phyloP scores from a whole-genome alignment of 805 yeast species.

The Candida chauliodis region DNA sequence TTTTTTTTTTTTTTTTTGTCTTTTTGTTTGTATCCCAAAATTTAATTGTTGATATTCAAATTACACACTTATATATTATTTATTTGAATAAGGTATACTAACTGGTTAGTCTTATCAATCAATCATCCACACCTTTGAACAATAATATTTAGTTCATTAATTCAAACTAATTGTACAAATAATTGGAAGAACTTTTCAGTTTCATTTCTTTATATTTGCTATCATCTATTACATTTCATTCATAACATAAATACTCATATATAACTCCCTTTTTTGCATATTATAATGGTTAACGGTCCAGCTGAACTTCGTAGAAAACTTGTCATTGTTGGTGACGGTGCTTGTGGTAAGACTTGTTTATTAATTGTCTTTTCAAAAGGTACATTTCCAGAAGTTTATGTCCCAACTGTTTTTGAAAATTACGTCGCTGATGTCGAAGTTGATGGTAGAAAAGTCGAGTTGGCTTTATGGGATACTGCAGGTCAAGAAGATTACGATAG shows the following conservation, averaged over 20 bases:
- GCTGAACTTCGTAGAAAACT: conserved; percentile 71
- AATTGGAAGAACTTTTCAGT: too few relatives aligned
- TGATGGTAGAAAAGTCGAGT: conserved; percentile 63
- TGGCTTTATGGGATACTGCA: conserved; percentile 97
- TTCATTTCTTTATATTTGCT: neutral
- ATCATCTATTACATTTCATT: neutral
- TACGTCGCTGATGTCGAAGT: conserved; percentile 91
- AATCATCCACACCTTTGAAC: neutral
- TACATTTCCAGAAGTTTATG: conserved; percentile 92
- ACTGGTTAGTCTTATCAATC: neutral
- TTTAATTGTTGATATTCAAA: neutral
- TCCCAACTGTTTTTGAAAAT: conserved; percentile 95
- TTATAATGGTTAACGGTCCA: conserved; percentile 41
- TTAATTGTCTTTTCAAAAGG: conserved; percentile 80
- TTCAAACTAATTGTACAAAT: too few relatives aligned
- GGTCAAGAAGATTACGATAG: conserved; percentile 98
- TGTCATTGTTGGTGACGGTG: conserved; percentile 97
- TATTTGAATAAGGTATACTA: neutral
- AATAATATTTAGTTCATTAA: too few relatives aligned
- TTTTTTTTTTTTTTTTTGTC: neutral
- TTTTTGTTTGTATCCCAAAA: neutral
- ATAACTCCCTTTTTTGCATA: conserved; percentile 6
- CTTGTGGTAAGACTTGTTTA: conserved; percentile 93
- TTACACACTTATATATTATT: too few relatives aligned
- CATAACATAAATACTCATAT: conserved; percentile 1